Evolutionary conservation across 768 basidiomycete genomes (phyloP).

Genomic region (Kwoniella dejecticola): DNA sequence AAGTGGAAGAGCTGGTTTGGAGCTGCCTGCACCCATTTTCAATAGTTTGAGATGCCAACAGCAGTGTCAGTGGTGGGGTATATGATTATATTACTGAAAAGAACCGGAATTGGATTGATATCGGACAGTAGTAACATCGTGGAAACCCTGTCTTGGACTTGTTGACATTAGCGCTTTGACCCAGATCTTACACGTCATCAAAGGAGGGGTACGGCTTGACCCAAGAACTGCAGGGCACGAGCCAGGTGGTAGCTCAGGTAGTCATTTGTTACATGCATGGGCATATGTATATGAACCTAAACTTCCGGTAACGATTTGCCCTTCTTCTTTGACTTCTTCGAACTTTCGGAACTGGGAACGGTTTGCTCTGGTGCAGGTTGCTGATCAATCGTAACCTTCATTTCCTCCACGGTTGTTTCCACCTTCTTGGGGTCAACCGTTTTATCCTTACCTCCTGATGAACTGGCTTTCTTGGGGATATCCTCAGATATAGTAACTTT

Average conservation of each 20-base stretch:
- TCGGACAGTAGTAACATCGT: no score
- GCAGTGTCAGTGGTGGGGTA: neutral
- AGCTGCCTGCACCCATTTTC: constrained; percentile 2
- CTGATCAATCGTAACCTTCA: neutral
- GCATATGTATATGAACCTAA: no score
- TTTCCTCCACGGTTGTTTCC: neutral
- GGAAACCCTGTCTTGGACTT: neutral
- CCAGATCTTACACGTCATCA: no score
- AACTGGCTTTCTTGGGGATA: neutral
- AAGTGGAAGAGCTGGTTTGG: neutral
- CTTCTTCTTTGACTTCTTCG: neutral
- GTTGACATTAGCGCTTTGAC: no score
- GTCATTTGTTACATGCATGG: no score
- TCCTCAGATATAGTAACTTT: no score
- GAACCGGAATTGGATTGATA: no score
- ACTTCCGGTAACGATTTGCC: neutral
- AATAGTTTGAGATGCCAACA: neutral
- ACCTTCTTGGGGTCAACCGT: no score
- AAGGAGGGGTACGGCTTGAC: no score
- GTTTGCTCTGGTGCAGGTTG: neutral
- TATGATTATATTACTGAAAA: no score
- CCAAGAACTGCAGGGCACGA: no score
- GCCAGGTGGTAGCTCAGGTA: no score
- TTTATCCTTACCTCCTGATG: neutral
- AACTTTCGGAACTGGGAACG: neutral